phyloP scores from a whole-genome alignment of 2,329 filamentous ascomycete genomes.

The Metarhizium robertsii region DNA sequence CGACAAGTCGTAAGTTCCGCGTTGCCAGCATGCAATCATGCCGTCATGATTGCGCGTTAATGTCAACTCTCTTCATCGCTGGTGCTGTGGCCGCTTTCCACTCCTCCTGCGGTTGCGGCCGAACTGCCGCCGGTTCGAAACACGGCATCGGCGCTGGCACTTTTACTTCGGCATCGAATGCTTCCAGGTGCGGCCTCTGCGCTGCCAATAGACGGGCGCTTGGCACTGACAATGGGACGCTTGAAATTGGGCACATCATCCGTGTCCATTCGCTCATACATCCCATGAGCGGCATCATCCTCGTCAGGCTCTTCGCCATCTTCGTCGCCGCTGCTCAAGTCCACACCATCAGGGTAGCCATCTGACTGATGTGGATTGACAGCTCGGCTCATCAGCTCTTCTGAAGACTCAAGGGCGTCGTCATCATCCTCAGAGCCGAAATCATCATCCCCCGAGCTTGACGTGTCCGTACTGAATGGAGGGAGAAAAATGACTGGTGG shows the following conservation, averaged over 20 bases:
- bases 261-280: constrained; percentile 16
- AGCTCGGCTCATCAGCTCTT: constrained; percentile 21
- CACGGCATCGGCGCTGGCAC: constrained; percentile 17
- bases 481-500: constrained; percentile 44
- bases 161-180: constrained; percentile 21
- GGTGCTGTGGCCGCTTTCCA: constrained; percentile 28
- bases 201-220: constrained; percentile 18
- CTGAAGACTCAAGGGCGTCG: constrained; percentile 19
- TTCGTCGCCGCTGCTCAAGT: constrained; percentile 32
- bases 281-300: constrained; percentile 18
- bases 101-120: constrained; percentile 29
- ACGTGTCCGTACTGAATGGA: constrained; percentile 33
- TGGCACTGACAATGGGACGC: neutral
- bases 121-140: constrained; percentile 24
- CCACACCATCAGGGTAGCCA: constrained; percentile 29
- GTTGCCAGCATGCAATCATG: neutral
- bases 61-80: constrained; percentile 8
- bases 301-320: constrained; percentile 30
- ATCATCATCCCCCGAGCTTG: constrained; percentile 22
- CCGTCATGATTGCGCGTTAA: neutral
- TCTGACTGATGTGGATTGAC: constrained; percentile 30
- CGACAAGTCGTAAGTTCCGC: neutral
- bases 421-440: constrained; percentile 18
- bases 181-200: constrained; percentile 24
- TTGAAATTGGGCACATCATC: constrained; percentile 2